These are phyloP conservation scores for Diospyros lotus DNA, from an alignment of 148 eudicot species.

Conservation along the genomic window DNA sequence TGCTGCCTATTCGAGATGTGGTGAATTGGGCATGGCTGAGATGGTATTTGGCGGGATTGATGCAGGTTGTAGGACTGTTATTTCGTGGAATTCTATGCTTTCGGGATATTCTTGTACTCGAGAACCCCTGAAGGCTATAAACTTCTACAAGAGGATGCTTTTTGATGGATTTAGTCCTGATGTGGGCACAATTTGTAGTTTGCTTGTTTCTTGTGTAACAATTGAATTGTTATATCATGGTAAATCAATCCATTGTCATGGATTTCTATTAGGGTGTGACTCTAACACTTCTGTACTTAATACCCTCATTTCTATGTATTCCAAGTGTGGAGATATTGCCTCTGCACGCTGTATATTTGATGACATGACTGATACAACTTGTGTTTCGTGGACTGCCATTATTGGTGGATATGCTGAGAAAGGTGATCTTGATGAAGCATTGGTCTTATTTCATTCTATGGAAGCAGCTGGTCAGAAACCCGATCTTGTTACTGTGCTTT, in stretches of 20 bases:
- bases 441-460: conserved; percentile 44
- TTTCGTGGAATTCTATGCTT: conserved; percentile 62
- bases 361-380: conserved; percentile 37
- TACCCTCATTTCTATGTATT: conserved; percentile 60
- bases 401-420: conserved; percentile 48
- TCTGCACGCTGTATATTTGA: conserved; percentile 42
- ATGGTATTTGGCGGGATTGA: conserved; percentile 36
- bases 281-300: conserved; percentile 38
- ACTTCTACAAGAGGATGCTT: conserved; percentile 31
- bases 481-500: conserved; percentile 49
- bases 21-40: conserved; percentile 43
- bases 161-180: conserved; percentile 43
- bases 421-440: conserved; percentile 54
- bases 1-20: conserved; percentile 58
- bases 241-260: conserved; percentile 52
- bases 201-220: conserved; percentile 40
- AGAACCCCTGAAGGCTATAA: conserved; percentile 19
- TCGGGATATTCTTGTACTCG: conserved; percentile 37
- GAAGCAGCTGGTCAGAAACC: conserved; percentile 47
- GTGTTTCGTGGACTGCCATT: conserved; percentile 68
- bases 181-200: conserved; percentile 49
- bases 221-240: conserved; percentile 37
- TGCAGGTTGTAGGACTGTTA: conserved; percentile 27
- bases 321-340: conserved; percentile 44
- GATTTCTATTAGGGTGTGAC: conserved; percentile 39